phyloP scores from a whole-genome alignment of 2,329 filamentous ascomycete species.

The Colletotrichum sp. region DNA sequence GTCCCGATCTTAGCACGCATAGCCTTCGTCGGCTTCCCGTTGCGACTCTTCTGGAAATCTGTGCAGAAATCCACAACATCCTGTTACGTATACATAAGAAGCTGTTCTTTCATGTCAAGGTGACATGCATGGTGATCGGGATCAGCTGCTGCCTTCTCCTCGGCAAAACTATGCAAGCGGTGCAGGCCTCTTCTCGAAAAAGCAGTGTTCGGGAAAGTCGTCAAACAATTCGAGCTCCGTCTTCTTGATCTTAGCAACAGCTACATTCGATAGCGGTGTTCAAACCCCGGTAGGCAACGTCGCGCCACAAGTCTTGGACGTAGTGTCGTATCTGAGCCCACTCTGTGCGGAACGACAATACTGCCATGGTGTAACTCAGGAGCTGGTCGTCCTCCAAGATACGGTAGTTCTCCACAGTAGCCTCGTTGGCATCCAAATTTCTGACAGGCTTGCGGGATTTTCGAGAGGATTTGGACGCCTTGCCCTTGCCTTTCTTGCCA shows the following conservation, averaged over 20 bases:
- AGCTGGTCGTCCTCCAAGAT: neutral
- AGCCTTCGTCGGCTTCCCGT: conserved; percentile 49
- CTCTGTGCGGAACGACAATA: neutral
- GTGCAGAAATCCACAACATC: conserved; percentile 48
- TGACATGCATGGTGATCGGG: neutral
- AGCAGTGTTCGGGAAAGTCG: neutral
- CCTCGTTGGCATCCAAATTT: neutral
- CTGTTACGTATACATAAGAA: conserved; percentile 45
- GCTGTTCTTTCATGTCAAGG: conserved; percentile 48
- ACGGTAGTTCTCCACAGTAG: neutral
- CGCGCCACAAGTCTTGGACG: neutral
- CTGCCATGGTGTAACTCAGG: neutral
- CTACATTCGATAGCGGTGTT: neutral
- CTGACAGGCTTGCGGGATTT: neutral
- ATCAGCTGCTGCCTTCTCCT: neutral
- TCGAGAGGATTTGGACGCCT: neutral
- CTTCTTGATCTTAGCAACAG: neutral
- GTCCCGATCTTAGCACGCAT: conserved; percentile 41
- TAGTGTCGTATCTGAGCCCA: neutral
- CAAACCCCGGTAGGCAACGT: neutral
- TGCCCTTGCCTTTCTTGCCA: neutral
- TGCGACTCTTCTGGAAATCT: conserved; percentile 50
- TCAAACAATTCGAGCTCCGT: neutral
- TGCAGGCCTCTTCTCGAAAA: neutral
- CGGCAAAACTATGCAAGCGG: neutral